Percentiles rank a stretch among this genome's conserved stretches.
These are phyloP conservation scores for Myrica gale DNA, from an alignment of 306 rosid species.

Conservation along the genomic window DNA sequence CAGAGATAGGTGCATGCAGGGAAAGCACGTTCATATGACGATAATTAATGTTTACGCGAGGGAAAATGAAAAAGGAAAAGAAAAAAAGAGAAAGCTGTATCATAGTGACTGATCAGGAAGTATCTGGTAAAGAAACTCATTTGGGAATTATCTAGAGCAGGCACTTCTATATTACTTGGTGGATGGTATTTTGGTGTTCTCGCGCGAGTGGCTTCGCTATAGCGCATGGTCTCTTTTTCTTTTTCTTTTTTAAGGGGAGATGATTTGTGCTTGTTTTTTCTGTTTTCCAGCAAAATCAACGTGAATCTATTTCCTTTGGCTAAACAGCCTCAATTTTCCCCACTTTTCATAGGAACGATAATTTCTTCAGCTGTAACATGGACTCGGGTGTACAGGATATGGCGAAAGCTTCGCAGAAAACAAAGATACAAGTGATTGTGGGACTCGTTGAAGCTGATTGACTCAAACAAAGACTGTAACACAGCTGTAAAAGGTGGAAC, in stretches of 20 bases:
- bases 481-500: constrained; percentile 30
- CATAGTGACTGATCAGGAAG: constrained; percentile 14
- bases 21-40: not conserved
- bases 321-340: too few relatives aligned
- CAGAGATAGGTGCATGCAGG: not conserved
- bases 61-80: not conserved
- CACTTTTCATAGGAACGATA: too few relatives aligned
- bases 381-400: too few relatives aligned
- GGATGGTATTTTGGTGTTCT: constrained; percentile 5
- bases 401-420: not conserved
- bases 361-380: too few relatives aligned
- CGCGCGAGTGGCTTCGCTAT: too few relatives aligned
- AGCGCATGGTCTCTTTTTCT: too few relatives aligned
- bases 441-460: not conserved
- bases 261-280: too few relatives aligned
- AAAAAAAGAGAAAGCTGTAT: not conserved
- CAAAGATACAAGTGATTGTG: not conserved
- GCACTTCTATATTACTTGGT: constrained; percentile 5
- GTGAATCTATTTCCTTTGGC: too few relatives aligned
- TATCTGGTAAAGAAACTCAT: constrained; percentile 19
- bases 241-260: too few relatives aligned
- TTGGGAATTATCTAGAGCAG: constrained; percentile 24
- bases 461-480: not conserved
- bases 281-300: too few relatives aligned
- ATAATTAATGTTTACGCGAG: constrained; percentile 27